phyloP scores from a whole-genome alignment of 257 asterid species.

The Fraxinus quadrangulata region DNA sequence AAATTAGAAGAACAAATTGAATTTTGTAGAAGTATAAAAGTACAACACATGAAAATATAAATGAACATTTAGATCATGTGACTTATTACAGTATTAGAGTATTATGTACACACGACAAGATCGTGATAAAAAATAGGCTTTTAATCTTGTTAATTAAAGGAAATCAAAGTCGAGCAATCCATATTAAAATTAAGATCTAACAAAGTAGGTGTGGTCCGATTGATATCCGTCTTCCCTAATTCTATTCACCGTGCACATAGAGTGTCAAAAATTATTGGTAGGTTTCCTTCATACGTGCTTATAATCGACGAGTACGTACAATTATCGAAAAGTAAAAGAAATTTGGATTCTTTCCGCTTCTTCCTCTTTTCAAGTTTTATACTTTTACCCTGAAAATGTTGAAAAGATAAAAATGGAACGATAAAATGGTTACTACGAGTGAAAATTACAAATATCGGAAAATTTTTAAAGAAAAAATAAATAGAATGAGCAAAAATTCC shows the following conservation, averaged over 20 bases:
- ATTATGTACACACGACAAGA: neutral
- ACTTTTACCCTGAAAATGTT: neutral
- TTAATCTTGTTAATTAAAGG: too few species aligned
- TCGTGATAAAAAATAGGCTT: too few species aligned
- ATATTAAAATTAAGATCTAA: too few species aligned
- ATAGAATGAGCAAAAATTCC: conserved; percentile 25
- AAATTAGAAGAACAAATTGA: neutral
- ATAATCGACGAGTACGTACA: neutral
- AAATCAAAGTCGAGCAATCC: neutral
- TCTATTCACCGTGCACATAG: too few species aligned
- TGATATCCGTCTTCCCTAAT: too few species aligned
- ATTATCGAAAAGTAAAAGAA: neutral
- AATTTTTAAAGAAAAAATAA: conserved; percentile 6
- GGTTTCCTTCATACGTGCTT: neutral
- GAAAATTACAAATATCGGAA: neutral
- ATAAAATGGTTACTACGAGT: neutral
- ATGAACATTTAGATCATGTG: neutral
- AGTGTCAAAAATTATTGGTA: too few species aligned
- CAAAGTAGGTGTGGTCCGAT: too few species aligned
- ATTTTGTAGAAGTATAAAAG: neutral
- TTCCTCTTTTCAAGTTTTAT: neutral
- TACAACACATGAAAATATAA: neutral
- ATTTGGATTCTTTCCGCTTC: neutral
- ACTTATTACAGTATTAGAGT: neutral
- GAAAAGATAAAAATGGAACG: neutral